These are phyloP conservation scores for Hanseniaspora taiwanica DNA, from an alignment of 805 yeast genomes.

Conservation along the genomic window DNA sequence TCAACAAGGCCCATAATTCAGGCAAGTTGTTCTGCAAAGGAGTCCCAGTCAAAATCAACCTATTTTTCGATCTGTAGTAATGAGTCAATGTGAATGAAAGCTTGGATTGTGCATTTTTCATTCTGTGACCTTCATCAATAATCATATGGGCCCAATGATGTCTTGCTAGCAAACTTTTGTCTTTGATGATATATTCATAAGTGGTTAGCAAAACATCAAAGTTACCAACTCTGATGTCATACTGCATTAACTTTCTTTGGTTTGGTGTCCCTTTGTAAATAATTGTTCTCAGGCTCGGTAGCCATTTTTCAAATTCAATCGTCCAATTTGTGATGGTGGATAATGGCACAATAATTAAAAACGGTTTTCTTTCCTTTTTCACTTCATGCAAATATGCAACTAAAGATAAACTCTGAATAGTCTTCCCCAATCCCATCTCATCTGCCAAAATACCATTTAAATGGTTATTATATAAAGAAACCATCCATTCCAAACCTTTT, in stretches of 20 bases:
- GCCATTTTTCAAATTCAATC: conserved; percentile 78
- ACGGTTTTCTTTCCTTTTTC: conserved; percentile 55
- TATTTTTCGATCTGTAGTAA: conserved; percentile 60
- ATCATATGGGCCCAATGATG: conserved; percentile 77
- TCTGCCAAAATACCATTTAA: conserved; percentile 96
- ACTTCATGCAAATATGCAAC: conserved; percentile 56
- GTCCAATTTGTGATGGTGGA: conserved; percentile 83
- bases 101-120: conserved; percentile 70
- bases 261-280: conserved; percentile 69
- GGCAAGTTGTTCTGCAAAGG: conserved; percentile 78
- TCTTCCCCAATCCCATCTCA: conserved; percentile 98
- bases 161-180: conserved; percentile 54
- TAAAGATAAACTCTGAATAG: conserved; percentile 71
- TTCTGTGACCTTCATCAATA: conserved; percentile 83
- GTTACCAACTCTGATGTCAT: conserved; percentile 50
- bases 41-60: conserved; percentile 78
- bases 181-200: conserved; percentile 69
- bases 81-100: conserved; percentile 57
- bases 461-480: conserved; percentile 85
- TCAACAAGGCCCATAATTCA: conserved; percentile 73
- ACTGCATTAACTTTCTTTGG: conserved; percentile 53
- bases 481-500: conserved; percentile 98
- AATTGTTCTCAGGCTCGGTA: conserved; percentile 59
- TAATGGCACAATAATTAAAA: conserved; percentile 68
- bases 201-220: conserved; percentile 72